phyloP scores from a whole-genome alignment of 352 stramenopile genomes.

The Nannochloropsis limnetica region DNA sequence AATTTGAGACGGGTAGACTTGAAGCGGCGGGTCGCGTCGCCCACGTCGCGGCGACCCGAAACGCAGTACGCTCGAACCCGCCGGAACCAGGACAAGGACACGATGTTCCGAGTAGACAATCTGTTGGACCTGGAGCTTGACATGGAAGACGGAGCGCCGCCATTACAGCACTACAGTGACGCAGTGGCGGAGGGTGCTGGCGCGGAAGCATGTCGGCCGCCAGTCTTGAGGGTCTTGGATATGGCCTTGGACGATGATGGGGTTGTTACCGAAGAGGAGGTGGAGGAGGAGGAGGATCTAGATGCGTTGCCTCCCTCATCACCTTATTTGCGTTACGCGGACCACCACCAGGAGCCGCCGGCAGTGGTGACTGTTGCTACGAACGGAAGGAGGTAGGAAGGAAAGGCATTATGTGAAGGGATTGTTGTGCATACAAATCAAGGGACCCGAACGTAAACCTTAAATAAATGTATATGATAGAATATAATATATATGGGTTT shows the following conservation, averaged over 20 bases:
- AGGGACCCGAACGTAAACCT: not conserved
- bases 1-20: constrained; percentile 55
- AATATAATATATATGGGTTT: too few species aligned
- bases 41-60: constrained; percentile 69
- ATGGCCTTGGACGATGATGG: not conserved
- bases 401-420: not conserved
- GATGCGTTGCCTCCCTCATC: not conserved
- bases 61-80: constrained; percentile 75
- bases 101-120: constrained; percentile 75
- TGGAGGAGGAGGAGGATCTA: not conserved
- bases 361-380: not conserved
- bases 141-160: constrained; percentile 59
- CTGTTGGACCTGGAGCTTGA: constrained; percentile 77
- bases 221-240: not conserved
- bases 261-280: not conserved
- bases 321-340: not conserved
- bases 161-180: constrained; percentile 68
- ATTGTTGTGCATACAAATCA: not conserved
- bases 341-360: not conserved
- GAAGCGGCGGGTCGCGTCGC: constrained; percentile 60
- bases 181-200: constrained; percentile 24
- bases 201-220: not conserved
- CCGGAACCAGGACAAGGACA: constrained; percentile 71
- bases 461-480: too few species aligned
- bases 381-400: not conserved